A percentile compares a stretch with the other conserved stretches of the same genome.
phyloP scores from a whole-genome alignment of 768 basidiomycete species.

The Mycena polygramma region DNA sequence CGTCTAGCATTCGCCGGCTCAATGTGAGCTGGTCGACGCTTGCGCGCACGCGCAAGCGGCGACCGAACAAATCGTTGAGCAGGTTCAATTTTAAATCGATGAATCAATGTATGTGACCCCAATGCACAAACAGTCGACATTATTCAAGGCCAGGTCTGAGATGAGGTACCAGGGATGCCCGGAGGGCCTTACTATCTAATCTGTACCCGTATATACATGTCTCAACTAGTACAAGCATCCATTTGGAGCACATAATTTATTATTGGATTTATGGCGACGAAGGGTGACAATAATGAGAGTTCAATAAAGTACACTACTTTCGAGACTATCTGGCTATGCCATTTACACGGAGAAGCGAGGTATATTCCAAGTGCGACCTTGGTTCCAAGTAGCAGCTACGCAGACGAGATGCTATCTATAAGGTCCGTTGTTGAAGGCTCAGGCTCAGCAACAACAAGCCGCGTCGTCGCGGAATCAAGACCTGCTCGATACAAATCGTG shows the following conservation, averaged over 20 bases:
- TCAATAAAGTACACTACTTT: slow-evolving; percentile 42
- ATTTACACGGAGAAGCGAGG: slow-evolving; percentile 23
- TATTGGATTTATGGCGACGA: slow-evolving; percentile 1
- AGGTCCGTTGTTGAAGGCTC: slow-evolving; percentile 15
- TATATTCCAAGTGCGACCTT: slow-evolving; percentile 33
- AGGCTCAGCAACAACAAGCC: slow-evolving; percentile 8
- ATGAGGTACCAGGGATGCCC: too few species aligned
- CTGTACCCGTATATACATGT: background rate
- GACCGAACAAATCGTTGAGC: too few species aligned
- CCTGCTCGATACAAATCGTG: slow-evolving; percentile 29
- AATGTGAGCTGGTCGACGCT: too few species aligned
- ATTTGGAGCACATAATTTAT: slow-evolving; percentile 22
- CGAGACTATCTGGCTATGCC: slow-evolving; percentile 25
- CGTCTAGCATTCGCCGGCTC: too few species aligned
- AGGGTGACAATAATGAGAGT: slow-evolving; percentile 33
- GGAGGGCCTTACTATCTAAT: too few species aligned
- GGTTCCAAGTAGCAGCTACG: slow-evolving; percentile 1
- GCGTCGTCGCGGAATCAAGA: slow-evolving; percentile 11
- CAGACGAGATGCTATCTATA: slow-evolving; percentile 27
- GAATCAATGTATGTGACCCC: too few species aligned
- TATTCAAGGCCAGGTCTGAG: too few species aligned
- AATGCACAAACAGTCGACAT: too few species aligned
- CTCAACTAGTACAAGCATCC: background rate
- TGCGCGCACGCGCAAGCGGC: too few species aligned
- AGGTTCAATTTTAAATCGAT: too few species aligned